Conservation (phyloP, 805 yeast species). For the Nakazawaea wyomingensis region DNA sequence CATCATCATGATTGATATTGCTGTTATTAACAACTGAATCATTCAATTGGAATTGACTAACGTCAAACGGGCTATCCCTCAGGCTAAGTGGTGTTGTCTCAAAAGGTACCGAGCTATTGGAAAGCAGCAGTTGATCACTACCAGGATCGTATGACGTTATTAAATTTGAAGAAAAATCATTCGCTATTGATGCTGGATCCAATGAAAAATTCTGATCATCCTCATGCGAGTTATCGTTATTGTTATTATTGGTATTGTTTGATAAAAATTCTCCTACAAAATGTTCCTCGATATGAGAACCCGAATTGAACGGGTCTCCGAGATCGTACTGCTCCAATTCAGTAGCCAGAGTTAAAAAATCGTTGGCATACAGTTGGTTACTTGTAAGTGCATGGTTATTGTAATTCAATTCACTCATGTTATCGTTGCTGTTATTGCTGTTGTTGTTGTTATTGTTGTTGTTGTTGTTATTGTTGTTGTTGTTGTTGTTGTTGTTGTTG, state of each 20-base stretch:
- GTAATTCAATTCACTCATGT: too few relatives aligned
- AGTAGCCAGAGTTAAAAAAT: slow-evolving; percentile 1
- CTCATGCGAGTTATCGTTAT: background rate
- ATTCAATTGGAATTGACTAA: slow-evolving; percentile 1
- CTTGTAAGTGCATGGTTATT: too few relatives aligned
- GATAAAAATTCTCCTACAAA: slow-evolving; percentile 3
- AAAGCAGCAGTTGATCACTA: background rate
- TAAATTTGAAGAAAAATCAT: slow-evolving; percentile 4
- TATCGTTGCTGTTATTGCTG: too few relatives aligned
- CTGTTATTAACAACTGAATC: background rate
- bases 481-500: background rate
- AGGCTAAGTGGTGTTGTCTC: background rate
- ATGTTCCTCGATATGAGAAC: slow-evolving; percentile 1
- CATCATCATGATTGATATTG: background rate
- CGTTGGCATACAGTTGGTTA: background rate
- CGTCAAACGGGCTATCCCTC: slow-evolving; percentile 10
- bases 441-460: background rate
- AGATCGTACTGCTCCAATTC: slow-evolving; percentile 10
- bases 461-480: background rate
- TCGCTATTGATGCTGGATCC: slow-evolving; percentile 9
- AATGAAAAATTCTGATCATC: slow-evolving; percentile 7
- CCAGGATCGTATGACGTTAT: background rate
- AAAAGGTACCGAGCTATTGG: background rate
- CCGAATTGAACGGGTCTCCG: slow-evolving; percentile 7
- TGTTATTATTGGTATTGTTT: background rate